Conservation (phyloP, 805 yeast genomes). For the Cyberlindnera euphorbiae region DNA sequence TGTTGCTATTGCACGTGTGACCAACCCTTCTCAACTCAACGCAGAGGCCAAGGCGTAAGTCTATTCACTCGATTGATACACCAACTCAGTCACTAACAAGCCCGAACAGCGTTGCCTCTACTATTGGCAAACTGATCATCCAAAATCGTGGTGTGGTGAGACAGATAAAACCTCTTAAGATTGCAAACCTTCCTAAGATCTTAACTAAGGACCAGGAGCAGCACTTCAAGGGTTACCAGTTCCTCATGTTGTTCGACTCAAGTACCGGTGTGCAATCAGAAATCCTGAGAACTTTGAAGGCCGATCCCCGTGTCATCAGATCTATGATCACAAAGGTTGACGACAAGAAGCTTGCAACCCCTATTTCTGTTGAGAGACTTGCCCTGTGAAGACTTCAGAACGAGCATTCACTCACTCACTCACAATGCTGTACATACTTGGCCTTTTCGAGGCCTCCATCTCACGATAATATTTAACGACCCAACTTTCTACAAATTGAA, state of each 20-base stretch:
- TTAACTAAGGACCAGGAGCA: constrained; percentile 81
- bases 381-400: constrained; percentile 1
- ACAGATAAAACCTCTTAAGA: constrained; percentile 74
- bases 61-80: background rate
- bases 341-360: constrained; percentile 46
- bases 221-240: constrained; percentile 88
- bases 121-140: constrained; percentile 78
- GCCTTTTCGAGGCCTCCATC: too few species aligned
- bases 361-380: constrained; percentile 49
- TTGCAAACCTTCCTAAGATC: constrained; percentile 72
- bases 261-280: constrained; percentile 84
- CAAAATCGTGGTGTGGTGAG: constrained; percentile 94
- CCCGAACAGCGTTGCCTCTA: constrained; percentile 36
- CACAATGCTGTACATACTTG: too few species aligned
- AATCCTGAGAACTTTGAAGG: constrained; percentile 69
- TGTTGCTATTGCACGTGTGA: constrained; percentile 81
- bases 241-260: constrained; percentile 80
- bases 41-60: constrained; percentile 55
- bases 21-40: constrained; percentile 47
- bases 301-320: constrained; percentile 89
- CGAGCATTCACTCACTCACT: too few species aligned
- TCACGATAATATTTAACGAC: too few species aligned
- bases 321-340: constrained; percentile 65
- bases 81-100: constrained; percentile 2
- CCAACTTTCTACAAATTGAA: too few species aligned